phyloP scores from a whole-genome alignment of 768 basidiomycete species.

The Tricholoma sp. region DNA sequence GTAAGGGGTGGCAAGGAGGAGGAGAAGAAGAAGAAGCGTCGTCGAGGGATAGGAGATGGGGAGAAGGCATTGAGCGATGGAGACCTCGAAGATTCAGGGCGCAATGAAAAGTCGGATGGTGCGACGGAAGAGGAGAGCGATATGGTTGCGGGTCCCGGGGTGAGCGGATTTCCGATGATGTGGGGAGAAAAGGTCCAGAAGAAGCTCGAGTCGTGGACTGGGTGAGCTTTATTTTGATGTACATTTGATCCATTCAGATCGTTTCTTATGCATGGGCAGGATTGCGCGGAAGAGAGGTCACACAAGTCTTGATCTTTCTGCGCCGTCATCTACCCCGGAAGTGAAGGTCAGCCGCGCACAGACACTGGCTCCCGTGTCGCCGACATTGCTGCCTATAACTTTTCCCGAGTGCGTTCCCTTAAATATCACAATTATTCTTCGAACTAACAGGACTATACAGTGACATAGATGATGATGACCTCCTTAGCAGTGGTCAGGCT shows the following conservation, averaged over 20 bases:
- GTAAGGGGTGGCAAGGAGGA: conserved; percentile 7
- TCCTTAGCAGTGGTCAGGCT: conserved; percentile 74
- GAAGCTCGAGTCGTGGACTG: conserved; percentile 41
- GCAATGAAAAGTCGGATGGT: conserved; percentile 22
- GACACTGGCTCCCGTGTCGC: conserved; percentile 21
- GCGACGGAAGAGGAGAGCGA: conserved; percentile 44
- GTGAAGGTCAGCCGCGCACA: conserved; percentile 3
- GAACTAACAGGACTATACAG: background rate
- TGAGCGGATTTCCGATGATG: conserved; percentile 26
- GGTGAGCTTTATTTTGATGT: conserved; percentile 27
- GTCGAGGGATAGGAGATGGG: conserved; percentile 11
- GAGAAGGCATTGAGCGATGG: conserved; percentile 34
- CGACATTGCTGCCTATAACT: conserved; percentile 26
- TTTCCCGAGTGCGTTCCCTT: conserved; percentile 20
- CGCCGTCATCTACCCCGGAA: conserved; percentile 7
- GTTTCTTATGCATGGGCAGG: conserved; percentile 8
- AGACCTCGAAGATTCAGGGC: conserved; percentile 26
- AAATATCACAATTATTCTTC: background rate
- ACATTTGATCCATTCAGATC: background rate
- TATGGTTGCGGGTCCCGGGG: conserved; percentile 9
- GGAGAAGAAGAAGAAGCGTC: conserved; percentile 9
- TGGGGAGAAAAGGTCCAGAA: conserved; percentile 40
- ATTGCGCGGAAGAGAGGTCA: conserved; percentile 19
- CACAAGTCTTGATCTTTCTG: conserved; percentile 13
- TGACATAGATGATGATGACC: conserved; percentile 50